Base-by-base conservation (phyloP, 208 protist species). In the Porcisia deanei region DNA sequence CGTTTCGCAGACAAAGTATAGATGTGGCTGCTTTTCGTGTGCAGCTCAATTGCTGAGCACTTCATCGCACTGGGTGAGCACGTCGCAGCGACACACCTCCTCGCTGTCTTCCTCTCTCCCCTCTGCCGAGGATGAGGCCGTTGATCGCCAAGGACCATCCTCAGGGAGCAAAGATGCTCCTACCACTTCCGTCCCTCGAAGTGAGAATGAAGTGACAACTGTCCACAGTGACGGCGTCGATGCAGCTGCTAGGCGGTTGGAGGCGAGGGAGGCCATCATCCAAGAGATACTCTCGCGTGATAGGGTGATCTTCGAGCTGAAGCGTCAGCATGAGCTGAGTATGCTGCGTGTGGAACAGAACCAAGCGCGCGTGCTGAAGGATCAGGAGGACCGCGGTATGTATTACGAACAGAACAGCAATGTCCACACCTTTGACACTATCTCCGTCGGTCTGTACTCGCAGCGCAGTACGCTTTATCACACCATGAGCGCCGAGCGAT, bases 331-430 rank as follows among this genome's bases (percentile, higher is more conserved):
- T 64, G 93, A 97, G 85, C 90, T 97, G 12, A 94, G 87, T 76
- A 97, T 97, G 93, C 87, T 94, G 22, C 89, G 93, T 25, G 90
- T 97, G 16, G 86, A 96, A 79, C 90, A 97, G 73, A 88, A 92
- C 45, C 93, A 97, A 65, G 83, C 82, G 41, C 91, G 93, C 64
- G 84, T 92, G 30, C 81, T 97, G 54, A 96, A 94, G 55, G 90
- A 97, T 57, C 93, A 97, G 80, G 86, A 95, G 67, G 93, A 96
- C 67, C 88, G 93, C 41, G 93, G 91, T 47, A 91, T 97, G 88
- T 97, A 97, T 80, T 97, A 95, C 76, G 93, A 97, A 72, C 93
- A 97, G 76, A 97, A 97, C 86, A 90, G 85, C 72, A 97, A 97
- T 75, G 91, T 96, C 10, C 85, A 91, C 72, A 97, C 93, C 30